Evolutionary conservation across 2,329 filamentous ascomycete genomes (phyloP).

Genomic region (Fonsecaea pedrosoi): DNA sequence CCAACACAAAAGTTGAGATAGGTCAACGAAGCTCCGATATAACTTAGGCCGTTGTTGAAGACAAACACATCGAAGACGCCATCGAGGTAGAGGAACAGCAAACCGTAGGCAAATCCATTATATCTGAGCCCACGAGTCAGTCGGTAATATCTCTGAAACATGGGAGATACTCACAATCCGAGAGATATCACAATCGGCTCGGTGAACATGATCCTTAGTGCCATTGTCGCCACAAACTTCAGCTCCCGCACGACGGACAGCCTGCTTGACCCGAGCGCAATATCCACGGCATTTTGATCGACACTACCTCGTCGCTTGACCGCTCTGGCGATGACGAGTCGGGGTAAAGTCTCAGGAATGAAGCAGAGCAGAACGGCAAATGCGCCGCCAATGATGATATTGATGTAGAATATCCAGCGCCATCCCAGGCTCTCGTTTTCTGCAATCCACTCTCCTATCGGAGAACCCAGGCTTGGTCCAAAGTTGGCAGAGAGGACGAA

Average conservation of each 20-base stretch:
- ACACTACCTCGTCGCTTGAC: conserved; percentile 43
- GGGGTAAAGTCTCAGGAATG: conserved; percentile 51
- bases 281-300: conserved; percentile 43
- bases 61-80: conserved; percentile 54
- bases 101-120: conserved; percentile 53
- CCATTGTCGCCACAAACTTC: conserved; percentile 52
- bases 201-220: conserved; percentile 52
- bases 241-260: conserved; percentile 50
- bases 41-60: conserved; percentile 50
- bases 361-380: conserved; percentile 48
- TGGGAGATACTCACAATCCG: conserved; percentile 20
- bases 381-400: conserved; percentile 50
- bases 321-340: conserved; percentile 48
- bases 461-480: conserved; percentile 51
- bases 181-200: conserved; percentile 50
- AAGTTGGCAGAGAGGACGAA: conserved; percentile 52
- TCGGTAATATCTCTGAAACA: conserved; percentile 1
- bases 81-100: conserved; percentile 53
- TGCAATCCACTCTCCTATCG: conserved; percentile 50
- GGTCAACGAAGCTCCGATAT: conserved; percentile 50
- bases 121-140: conserved; percentile 38
- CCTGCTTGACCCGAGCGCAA: conserved; percentile 45
- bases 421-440: conserved; percentile 48
- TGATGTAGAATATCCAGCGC: conserved; percentile 48
- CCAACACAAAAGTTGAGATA: conserved; percentile 54